Evolutionary conservation across 192 early-diverging fungal species (phyloP).

Genomic region (Rhizophlyctis rosea): DNA sequence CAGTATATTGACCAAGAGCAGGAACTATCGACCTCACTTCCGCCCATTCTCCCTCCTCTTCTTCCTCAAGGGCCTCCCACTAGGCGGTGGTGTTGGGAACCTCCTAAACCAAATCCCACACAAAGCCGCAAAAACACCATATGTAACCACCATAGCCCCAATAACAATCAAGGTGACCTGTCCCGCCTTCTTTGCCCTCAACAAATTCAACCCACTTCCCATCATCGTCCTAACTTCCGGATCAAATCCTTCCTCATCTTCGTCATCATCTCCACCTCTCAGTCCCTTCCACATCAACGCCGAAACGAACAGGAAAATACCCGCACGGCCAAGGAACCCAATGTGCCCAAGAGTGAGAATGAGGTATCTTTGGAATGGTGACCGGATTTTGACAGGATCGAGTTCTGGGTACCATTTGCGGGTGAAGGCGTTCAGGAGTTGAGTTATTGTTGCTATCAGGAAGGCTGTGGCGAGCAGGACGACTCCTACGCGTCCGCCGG

Average conservation of each 20-base stretch:
- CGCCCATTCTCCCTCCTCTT: too few relatives aligned
- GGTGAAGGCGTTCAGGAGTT: conserved; percentile 35
- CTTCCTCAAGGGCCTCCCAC: conserved; percentile 17
- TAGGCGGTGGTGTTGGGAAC: conserved; percentile 27
- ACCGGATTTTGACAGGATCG: conserved; percentile 5
- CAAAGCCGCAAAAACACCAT: conserved; percentile 11
- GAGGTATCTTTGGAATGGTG: conserved; percentile 16
- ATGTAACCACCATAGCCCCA: conserved; percentile 7
- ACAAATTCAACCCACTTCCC: conserved; percentile 6
- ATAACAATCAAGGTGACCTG: conserved; percentile 13
- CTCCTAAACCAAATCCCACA: conserved; percentile 9
- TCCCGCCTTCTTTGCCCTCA: background rate
- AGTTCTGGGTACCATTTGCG: conserved; percentile 33
- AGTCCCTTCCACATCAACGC: conserved; percentile 35
- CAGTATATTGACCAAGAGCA: too few relatives aligned
- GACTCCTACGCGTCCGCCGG: conserved; percentile 21
- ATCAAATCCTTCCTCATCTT: conserved; percentile 1
- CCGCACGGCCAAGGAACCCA: conserved; percentile 43
- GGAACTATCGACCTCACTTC: too few relatives aligned
- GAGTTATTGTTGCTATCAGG: conserved; percentile 38
- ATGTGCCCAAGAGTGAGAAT: conserved; percentile 37
- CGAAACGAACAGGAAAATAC: conserved; percentile 47
- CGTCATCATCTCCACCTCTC: background rate
- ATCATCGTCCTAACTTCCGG: conserved; percentile 9
- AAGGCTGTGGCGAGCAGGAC: conserved; percentile 40